phyloP scores from a whole-genome alignment of 768 basidiomycete genomes.

The Phlegmacium glaucopus region DNA sequence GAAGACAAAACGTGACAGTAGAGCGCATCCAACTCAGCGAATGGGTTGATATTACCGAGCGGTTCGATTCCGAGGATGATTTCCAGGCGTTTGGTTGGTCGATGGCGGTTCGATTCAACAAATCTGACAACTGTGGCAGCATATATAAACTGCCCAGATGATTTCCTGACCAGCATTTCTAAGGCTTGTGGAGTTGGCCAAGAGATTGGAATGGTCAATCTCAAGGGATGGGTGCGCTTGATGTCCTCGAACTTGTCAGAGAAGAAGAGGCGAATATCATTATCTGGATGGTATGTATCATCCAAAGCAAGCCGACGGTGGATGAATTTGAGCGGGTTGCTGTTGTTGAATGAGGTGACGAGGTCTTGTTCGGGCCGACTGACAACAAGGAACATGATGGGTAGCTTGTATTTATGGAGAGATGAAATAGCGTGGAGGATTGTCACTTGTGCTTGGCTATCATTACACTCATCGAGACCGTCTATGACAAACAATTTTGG shows the following conservation, averaged over 20 bases:
- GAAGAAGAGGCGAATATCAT: conserved; percentile 18
- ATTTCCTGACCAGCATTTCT: conserved; percentile 14
- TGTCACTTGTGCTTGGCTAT: conserved; percentile 5
- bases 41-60: conserved; percentile 1
- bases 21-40: conserved; percentile 7
- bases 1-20: conserved; percentile 9
- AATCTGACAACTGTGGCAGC: conserved; percentile 24
- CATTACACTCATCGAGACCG: conserved; percentile 26
- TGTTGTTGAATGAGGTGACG: conserved; percentile 2
- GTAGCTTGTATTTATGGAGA: conserved; percentile 5
- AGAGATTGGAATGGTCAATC: background rate
- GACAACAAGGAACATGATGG: conserved; percentile 20
- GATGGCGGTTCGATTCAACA: conserved; percentile 11
- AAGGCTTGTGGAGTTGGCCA: conserved; percentile 21
- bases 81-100: conserved; percentile 9
- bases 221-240: conserved; percentile 1
- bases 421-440: conserved; percentile 10
- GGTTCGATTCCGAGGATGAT: conserved; percentile 6
- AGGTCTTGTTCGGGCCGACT: conserved; percentile 26
- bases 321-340: background rate
- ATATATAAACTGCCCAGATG: conserved; percentile 23
- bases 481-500: conserved; percentile 17
- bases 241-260: conserved; percentile 11
- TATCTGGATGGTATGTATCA: conserved; percentile 5
- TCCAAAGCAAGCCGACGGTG: conserved; percentile 3